Evolutionary conservation across 202 grass and related monocot species (phyloP).

Genomic region (Alloteropsis angusta): DNA sequence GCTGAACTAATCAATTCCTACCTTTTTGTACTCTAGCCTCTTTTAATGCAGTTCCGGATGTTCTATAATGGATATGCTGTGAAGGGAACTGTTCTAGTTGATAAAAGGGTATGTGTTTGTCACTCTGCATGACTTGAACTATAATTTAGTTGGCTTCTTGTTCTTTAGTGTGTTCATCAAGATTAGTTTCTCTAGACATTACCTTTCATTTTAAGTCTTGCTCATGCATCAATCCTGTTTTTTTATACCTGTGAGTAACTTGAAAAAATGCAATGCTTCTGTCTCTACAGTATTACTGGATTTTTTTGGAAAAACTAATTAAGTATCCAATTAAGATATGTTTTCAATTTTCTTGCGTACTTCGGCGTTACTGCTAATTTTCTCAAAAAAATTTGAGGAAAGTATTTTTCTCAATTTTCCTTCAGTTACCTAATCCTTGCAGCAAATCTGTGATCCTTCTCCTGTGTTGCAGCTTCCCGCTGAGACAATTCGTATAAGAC

Average conservation of each 20-base stretch:
- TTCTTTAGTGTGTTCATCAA: not conserved
- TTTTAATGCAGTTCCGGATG: conserved; percentile 75
- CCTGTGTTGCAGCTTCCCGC: conserved; percentile 54
- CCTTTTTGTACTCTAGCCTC: conserved; percentile 38
- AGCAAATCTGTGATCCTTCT: not conserved
- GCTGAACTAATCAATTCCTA: conserved; percentile 9
- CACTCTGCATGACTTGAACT: not conserved
- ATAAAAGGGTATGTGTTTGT: conserved; percentile 43
- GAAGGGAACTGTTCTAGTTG: conserved; percentile 63
- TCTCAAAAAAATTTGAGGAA: not conserved
- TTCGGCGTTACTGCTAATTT: not conserved
- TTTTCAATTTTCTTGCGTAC: not conserved
- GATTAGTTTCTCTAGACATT: not conserved
- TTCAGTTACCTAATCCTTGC: not conserved
- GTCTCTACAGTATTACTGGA: not conserved
- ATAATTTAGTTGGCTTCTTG: not conserved
- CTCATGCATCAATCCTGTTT: not conserved
- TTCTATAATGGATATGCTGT: conserved; percentile 54
- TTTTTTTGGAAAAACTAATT: not conserved
- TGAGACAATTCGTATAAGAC: conserved; percentile 39
- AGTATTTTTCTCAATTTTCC: too few species aligned
- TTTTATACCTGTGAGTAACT: not conserved
- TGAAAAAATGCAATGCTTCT: not conserved
- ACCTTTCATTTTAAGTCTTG: not conserved
- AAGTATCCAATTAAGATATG: not conserved